Evolutionary conservation across 371 early-diverging fungal genomes (phyloP).

Genomic region (Haplosporangium sp.): DNA sequence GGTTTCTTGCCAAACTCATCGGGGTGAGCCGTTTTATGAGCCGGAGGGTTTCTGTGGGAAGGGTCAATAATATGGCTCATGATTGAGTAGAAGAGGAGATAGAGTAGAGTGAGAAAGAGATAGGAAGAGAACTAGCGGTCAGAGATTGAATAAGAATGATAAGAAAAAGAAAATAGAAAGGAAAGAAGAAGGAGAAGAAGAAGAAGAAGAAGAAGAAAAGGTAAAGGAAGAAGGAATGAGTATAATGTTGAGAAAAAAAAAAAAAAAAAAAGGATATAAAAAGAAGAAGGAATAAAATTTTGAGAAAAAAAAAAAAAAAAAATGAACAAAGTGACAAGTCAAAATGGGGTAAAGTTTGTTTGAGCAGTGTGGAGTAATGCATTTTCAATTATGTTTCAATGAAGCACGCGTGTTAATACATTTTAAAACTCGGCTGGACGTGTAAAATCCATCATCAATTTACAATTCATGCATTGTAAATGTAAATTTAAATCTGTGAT

Average conservation of each 20-base stretch:
- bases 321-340: conserved; percentile 21
- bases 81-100: not conserved
- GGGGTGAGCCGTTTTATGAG: conserved; percentile 27
- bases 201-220: not conserved
- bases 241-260: not conserved
- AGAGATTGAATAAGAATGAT: not conserved
- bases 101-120: not conserved
- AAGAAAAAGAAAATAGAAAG: not conserved
- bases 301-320: not conserved
- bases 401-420: too few species aligned
- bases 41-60: conserved; percentile 34
- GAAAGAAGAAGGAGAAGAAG: not conserved
- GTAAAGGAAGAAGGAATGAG: not conserved
- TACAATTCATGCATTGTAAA: too few species aligned
- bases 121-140: not conserved
- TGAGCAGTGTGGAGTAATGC: too few species aligned
- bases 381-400: too few species aligned
- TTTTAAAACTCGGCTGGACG: too few species aligned
- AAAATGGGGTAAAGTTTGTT: too few species aligned
- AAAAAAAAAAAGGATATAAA: not conserved
- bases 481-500: too few species aligned
- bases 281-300: not conserved
- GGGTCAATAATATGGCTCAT: conserved; percentile 50
- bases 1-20: conserved; percentile 32
- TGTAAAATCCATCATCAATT: too few species aligned